phyloP scores from a whole-genome alignment of 2,329 filamentous ascomycete genomes.

The Verticillium nonalfalfae region DNA sequence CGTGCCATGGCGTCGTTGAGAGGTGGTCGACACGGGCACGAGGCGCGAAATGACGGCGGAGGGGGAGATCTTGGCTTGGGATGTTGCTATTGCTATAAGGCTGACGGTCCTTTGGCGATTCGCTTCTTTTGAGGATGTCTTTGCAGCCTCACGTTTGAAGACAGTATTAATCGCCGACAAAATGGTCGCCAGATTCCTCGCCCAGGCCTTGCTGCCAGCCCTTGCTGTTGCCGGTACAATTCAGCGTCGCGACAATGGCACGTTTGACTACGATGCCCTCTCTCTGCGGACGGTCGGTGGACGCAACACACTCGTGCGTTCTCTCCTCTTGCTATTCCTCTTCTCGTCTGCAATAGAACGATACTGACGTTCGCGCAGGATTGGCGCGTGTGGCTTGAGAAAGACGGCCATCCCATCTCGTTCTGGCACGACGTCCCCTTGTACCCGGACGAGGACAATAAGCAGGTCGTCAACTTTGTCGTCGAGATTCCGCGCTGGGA shows the following conservation, averaged over 20 bases:
- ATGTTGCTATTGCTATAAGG: not conserved
- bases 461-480: constrained; percentile 28
- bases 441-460: constrained; percentile 25
- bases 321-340: not conserved
- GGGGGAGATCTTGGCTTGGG: not conserved
- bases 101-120: not conserved
- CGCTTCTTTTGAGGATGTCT: not conserved
- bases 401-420: constrained; percentile 30
- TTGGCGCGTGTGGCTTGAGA: constrained; percentile 33
- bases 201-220: not conserved
- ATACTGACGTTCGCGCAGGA: constrained; percentile 17
- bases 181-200: constrained; percentile 1
- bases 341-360: accelerated
- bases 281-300: constrained; percentile 26
- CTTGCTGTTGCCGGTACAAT: not conserved
- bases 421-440: constrained; percentile 35
- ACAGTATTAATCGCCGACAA: not conserved
- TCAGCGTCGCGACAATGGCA: not conserved
- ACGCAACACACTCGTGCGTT: constrained; percentile 27
- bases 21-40: not conserved
- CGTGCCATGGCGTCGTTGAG: not conserved
- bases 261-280: constrained; percentile 20
- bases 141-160: not conserved
- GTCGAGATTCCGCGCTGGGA: constrained; percentile 36
- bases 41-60: not conserved